phyloP scores from a whole-genome alignment of 78 protist species.

The Dictyostelium firmibasis region DNA sequence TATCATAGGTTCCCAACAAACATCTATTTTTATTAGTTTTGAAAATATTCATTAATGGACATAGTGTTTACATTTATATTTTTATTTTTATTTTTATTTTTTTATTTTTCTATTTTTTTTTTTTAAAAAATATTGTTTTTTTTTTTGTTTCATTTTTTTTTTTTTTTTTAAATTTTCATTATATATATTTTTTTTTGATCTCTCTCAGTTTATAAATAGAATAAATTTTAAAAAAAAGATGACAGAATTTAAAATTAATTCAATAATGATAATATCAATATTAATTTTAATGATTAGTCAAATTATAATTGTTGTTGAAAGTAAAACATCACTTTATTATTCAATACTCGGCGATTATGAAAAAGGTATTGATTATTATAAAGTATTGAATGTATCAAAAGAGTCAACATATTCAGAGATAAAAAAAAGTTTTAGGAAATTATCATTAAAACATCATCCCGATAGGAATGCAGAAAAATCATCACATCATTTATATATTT shows the following conservation, averaged over 20 bases:
- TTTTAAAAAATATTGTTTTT: too few species aligned
- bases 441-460: conserved; percentile 42
- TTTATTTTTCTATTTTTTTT: too few species aligned
- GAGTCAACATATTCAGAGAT: conserved; percentile 9
- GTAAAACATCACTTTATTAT: conserved; percentile 24
- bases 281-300: neutral
- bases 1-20: too few species aligned
- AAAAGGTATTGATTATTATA: conserved; percentile 26
- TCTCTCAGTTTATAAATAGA: too few species aligned
- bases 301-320: neutral
- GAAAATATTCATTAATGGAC: too few species aligned
- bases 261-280: neutral
- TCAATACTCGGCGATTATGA: conserved; percentile 2
- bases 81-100: too few species aligned
- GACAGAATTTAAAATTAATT: neutral
- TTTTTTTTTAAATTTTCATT: too few species aligned
- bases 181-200: too few species aligned
- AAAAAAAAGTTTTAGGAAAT: conserved; percentile 21
- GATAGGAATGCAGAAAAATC: conserved; percentile 11
- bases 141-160: too few species aligned
- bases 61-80: too few species aligned
- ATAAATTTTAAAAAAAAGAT: too few species aligned
- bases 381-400: neutral
- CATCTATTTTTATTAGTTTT: too few species aligned
- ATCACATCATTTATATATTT: conserved; percentile 5